Base-by-base conservation (phyloP, 495 filamentous ascomycete species). In the Xylaria palmicola region DNA sequence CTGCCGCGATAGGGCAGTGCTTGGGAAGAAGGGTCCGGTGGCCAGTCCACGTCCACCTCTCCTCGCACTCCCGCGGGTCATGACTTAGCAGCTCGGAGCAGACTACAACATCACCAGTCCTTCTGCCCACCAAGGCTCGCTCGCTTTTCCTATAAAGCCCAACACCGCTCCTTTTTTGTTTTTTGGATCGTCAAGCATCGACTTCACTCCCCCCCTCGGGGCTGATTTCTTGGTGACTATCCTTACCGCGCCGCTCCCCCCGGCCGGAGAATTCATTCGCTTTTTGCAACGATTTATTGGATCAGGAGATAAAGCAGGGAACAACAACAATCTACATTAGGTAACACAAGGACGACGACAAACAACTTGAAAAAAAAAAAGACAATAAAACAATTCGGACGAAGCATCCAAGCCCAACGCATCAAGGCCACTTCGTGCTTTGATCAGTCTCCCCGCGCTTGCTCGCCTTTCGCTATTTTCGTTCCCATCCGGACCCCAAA, bases 191-290 rank as follows among this genome's bases (percentile, higher is more conserved):
- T 58, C 66, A 60, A 67, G 62, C 62, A 71, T 67, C 30, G 48
- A 71, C 65, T 65, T 65, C 62, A 65, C 63, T 48, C 32, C 39
- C 60, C 51, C 47, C 40, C 45, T 62, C 55, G 41, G 66, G 60
- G 48, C 62, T 64, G 68, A 62, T 65, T 69, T 71, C 49, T 71
- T 71, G 66, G 68, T 69, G 64, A 60, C 64, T 63, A 71, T 69
- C 66, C 62, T 69, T 71, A 56, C 49, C 39, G 20, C 32, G 48
- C 26, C 22, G 6, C 62, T 56, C 47, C 59, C 57, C n/a, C 32
- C 15, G 39, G 59, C 24, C 27, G 40, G 32, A 54, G 32, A 50
- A 48, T 62, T 62, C 68, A 34, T 63, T 67, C 64, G 62, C 53
- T 66, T 71, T 64, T 47, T 39, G 32, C 40, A 54, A 62, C 51